Evolutionary conservation across 495 filamentous ascomycete genomes (phyloP).

Genomic region (Aspergillus carlsbadensis): DNA sequence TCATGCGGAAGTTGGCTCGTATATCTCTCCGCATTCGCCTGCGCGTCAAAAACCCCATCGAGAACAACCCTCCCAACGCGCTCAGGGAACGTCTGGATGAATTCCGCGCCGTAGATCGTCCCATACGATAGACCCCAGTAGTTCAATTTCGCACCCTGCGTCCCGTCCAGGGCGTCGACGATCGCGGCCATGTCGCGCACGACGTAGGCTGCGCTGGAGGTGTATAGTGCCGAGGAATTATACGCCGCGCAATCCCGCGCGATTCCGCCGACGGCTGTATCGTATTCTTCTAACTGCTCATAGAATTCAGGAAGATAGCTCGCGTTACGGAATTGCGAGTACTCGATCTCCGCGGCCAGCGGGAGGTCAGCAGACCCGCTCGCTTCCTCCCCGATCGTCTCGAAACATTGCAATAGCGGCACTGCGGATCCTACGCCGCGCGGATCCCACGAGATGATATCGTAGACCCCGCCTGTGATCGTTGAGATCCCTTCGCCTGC

Average conservation of each 20-base stretch:
- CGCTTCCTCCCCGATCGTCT: background rate
- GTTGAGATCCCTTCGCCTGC: slow-evolving; percentile 1
- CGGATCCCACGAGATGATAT: slow-evolving; percentile 8
- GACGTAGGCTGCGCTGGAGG: slow-evolving; percentile 6
- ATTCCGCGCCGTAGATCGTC: slow-evolving; percentile 4
- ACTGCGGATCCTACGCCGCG: slow-evolving; percentile 1
- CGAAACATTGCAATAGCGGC: slow-evolving; percentile 2
- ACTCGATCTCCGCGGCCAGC: slow-evolving; percentile 3
- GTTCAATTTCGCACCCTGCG: background rate
- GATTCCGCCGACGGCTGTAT: background rate
- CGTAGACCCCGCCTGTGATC: slow-evolving; percentile 2
- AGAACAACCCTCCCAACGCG: slow-evolving; percentile 5
- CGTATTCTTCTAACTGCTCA: background rate
- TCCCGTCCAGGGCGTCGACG: slow-evolving; percentile 1
- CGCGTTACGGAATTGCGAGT: background rate
- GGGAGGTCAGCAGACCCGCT: background rate
- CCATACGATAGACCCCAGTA: slow-evolving; percentile 14
- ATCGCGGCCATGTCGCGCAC: slow-evolving; percentile 10
- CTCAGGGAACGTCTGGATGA: slow-evolving; percentile 7
- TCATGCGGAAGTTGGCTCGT: slow-evolving; percentile 7
- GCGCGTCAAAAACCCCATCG: slow-evolving; percentile 4
- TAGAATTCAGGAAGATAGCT: background rate
- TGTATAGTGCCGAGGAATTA: slow-evolving; percentile 9
- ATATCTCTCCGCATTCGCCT: slow-evolving; percentile 5
- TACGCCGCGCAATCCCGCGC: background rate